phyloP scores from a whole-genome alignment of 2,329 filamentous ascomycete species.

The Trichoderma atroviride region DNA sequence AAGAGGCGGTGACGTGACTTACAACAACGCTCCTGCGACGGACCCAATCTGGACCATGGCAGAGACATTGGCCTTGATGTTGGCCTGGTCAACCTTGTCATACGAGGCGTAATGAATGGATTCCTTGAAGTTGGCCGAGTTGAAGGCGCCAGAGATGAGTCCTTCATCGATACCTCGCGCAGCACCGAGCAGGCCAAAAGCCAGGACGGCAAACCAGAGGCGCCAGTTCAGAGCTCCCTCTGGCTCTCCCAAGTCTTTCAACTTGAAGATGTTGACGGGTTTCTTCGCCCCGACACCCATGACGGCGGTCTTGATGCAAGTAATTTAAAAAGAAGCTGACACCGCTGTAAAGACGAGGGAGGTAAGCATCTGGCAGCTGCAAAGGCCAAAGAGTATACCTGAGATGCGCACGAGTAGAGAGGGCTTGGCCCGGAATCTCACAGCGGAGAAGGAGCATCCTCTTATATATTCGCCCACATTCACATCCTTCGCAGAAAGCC shows the following conservation, averaged over 20 bases:
- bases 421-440: constrained; percentile 2
- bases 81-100: constrained; percentile 56
- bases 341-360: neutral
- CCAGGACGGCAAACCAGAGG: constrained; percentile 75
- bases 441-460: neutral
- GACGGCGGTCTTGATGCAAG: constrained; percentile 28
- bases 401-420: constrained; percentile 3
- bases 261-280: constrained; percentile 64
- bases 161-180: constrained; percentile 81
- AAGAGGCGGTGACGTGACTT: constrained; percentile 32
- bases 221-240: constrained; percentile 75
- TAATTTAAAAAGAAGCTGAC: neutral
- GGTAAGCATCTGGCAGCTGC: neutral
- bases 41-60: constrained; percentile 82
- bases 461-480: constrained; percentile 6
- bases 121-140: constrained; percentile 64
- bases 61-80: constrained; percentile 75
- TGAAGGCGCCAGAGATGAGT: constrained; percentile 72
- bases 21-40: constrained; percentile 68
- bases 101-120: constrained; percentile 61
- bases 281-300: constrained; percentile 59
- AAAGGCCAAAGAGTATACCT: neutral
- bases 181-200: constrained; percentile 75
- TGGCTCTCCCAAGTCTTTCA: constrained; percentile 67
- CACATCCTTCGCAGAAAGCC: neutral